Evolutionary conservation across 1,139 yeast species (phyloP).

Genomic region (Pichia sp.): DNA sequence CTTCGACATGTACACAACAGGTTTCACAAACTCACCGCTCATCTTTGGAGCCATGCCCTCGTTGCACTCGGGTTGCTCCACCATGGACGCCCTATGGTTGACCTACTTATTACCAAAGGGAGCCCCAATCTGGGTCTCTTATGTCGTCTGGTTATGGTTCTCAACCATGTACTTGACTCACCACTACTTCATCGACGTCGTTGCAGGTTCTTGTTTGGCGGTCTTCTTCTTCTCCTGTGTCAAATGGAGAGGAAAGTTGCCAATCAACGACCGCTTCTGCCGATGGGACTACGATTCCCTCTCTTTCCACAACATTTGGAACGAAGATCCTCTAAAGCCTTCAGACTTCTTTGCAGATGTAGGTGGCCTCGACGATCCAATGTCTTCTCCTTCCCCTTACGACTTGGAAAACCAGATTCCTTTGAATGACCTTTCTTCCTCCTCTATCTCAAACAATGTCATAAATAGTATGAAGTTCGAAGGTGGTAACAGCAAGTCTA

Average conservation of each 20-base stretch:
- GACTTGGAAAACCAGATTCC: slow-evolving; percentile 15
- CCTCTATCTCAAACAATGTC: slow-evolving; percentile 7
- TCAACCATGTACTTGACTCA: slow-evolving; percentile 95
- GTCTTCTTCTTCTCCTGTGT: slow-evolving; percentile 23
- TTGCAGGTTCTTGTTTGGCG: slow-evolving; percentile 55
- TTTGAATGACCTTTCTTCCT: slow-evolving; percentile 6
- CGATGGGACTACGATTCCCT: slow-evolving; percentile 73
- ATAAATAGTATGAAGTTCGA: background rate
- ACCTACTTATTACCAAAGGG: slow-evolving; percentile 71
- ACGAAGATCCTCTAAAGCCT: slow-evolving; percentile 21
- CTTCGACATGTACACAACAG: slow-evolving; percentile 78
- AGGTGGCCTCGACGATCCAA: background rate
- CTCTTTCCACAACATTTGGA: slow-evolving; percentile 17
- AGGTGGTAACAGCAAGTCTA: background rate
- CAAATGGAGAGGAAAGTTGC: slow-evolving; percentile 24
- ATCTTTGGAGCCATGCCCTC: slow-evolving; percentile 97
- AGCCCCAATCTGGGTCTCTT: slow-evolving; percentile 60
- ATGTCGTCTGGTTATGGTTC: slow-evolving; percentile 96
- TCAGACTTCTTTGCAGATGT: slow-evolving; percentile 3
- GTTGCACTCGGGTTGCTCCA: slow-evolving; percentile 89
- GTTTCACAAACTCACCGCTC: slow-evolving; percentile 83
- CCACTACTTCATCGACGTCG: slow-evolving; percentile 89
- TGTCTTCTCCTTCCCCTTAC: background rate
- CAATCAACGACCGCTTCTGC: slow-evolving; percentile 48
- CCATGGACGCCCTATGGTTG: slow-evolving; percentile 87